Evolutionary conservation across 306 rosid species (phyloP), one percentile per base, ranked within the genome.

Genomic region (Pterocarpus macrocarpus): DNA sequence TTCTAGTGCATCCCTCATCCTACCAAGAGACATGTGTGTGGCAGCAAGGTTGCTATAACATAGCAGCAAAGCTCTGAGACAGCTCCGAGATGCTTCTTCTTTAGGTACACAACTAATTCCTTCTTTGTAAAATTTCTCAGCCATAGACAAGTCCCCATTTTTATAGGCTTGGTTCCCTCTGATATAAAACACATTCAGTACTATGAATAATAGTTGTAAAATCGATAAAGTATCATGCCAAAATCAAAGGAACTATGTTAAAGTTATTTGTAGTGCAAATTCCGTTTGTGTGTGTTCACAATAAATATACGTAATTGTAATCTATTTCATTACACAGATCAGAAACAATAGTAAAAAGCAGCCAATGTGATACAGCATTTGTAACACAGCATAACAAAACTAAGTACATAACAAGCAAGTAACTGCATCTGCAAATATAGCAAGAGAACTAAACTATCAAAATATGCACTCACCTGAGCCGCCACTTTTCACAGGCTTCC

Each of bases 1-100:
- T 71, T 76, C 87, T 76, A 93, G 83, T 35, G 97, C 99, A 83
- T 89, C 98, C 83, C 92, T 91, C 88, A 95, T 77, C 87, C 88
- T 90, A 81, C 99, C 97, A 86, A 95, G 94, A 85, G 97, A 81
- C 92, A 95, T 93, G 56, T 90, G 92, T 50, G 98, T 90, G 74
- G 99, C 99, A 87, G 97, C 98, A 71, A 97, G 94, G 87, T 95
- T 95, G 89, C 99, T 95, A 80, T 95, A 95, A 81, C 99, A 93
- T 12, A 95, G 91, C 91, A 95, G 89, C 90, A 93, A 84, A 45
- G 92, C 93, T 89, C 96, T 90, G 61, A 93, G 94, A 86, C 94
- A 87, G 89, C 90, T 90, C 75, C 87, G 90, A 45, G 94, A 90
- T 50, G 94, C 84, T 84, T 85, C 93, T 59, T 82, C 87, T 73